Conservation (phyloP, 768 basidiomycete genomes). For the Phanerochaete sordida region DNA sequence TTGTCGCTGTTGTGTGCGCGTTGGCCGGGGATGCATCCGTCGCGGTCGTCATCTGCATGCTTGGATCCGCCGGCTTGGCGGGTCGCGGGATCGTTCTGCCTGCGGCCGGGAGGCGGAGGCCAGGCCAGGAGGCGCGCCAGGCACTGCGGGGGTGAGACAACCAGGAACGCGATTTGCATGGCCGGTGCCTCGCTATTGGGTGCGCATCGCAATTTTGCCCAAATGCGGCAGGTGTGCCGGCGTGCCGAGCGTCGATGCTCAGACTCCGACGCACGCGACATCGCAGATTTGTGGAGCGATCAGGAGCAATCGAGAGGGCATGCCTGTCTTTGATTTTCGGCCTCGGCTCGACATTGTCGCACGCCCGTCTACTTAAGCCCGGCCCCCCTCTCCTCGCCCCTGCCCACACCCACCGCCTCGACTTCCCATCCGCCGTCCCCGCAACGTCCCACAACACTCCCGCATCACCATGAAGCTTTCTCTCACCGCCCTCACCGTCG, state of each 20-base stretch:
- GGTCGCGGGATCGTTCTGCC: too few species aligned
- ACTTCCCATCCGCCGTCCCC: background rate
- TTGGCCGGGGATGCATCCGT: too few species aligned
- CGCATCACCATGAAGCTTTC: conserved; percentile 19
- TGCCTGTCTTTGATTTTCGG: conserved; percentile 2
- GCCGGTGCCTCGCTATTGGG: background rate
- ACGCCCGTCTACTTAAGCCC: conserved; percentile 2
- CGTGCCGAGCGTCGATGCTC: background rate
- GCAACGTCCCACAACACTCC: background rate
- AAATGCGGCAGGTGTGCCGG: background rate
- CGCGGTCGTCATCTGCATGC: too few species aligned
- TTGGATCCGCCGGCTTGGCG: too few species aligned
- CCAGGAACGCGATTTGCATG: background rate
- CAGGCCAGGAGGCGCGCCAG: background rate
- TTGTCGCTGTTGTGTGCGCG: too few species aligned
- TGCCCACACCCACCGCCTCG: background rate
- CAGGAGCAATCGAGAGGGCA: background rate
- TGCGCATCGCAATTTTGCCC: background rate
- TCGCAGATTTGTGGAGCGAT: background rate
- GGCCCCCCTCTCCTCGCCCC: background rate
- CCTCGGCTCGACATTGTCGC: background rate
- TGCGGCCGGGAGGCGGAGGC: too few species aligned
- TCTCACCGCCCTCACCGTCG: conserved; percentile 17
- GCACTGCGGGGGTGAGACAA: background rate
- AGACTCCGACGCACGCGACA: background rate